These are phyloP conservation scores for Solanum chiquidenum DNA, from an alignment of 257 asterid species.

Conservation along the genomic window DNA sequence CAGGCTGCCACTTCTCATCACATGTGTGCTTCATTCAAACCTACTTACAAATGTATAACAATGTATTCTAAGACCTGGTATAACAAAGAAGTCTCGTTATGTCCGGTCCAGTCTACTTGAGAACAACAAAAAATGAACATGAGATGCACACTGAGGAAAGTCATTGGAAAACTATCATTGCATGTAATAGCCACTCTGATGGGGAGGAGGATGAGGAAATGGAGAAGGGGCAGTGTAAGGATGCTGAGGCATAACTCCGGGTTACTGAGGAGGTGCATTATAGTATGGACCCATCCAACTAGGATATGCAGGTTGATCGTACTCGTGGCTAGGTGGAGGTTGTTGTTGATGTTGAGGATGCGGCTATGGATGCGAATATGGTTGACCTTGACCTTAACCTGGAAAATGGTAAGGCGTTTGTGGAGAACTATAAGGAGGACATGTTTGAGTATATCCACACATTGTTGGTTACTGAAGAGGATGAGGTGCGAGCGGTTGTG, in stretches of 20 bases:
- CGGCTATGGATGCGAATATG: constrained; percentile 35
- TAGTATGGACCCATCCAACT: constrained; percentile 90
- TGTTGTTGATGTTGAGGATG: constrained; percentile 53
- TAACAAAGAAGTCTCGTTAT: not conserved
- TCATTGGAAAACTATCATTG: constrained; percentile 22
- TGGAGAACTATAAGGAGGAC: constrained; percentile 38
- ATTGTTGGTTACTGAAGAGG: constrained; percentile 43
- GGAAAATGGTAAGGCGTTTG: constrained; percentile 57
- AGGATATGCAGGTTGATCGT: constrained; percentile 85
- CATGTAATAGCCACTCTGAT: constrained; percentile 69
- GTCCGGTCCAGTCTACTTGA: not conserved
- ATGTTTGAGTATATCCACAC: constrained; percentile 39
- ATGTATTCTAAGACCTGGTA: not conserved
- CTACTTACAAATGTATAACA: not conserved
- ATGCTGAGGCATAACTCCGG: constrained; percentile 68
- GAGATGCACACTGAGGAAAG: not conserved
- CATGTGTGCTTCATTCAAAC: not conserved
- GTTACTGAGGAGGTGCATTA: constrained; percentile 61
- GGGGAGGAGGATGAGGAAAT: constrained; percentile 61
- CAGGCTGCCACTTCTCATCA: too few species aligned
- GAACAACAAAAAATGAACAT: not conserved
- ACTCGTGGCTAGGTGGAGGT: constrained; percentile 45
- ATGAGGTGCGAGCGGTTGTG: constrained; percentile 36
- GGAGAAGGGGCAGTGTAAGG: constrained; percentile 61
- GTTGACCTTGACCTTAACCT: constrained; percentile 2